Conservation (phyloP, 495 filamentous ascomycete species). For the Emericellopsis terricola region DNA sequence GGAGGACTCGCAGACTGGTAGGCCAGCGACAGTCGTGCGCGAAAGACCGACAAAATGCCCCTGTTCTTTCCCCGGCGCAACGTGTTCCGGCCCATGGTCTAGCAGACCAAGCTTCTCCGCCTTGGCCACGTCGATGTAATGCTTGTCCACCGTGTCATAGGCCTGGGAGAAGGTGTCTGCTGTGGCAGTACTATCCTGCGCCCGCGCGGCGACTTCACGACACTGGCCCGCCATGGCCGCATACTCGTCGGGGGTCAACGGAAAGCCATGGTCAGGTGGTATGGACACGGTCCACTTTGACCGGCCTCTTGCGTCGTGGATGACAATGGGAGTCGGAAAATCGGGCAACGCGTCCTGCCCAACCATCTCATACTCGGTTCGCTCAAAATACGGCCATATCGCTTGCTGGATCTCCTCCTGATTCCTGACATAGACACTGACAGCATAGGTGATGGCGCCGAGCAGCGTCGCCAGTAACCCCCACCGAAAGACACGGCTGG, state of each 20-base stretch:
- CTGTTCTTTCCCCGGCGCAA: constrained; percentile 7
- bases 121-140: constrained; percentile 50
- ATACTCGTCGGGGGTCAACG: constrained; percentile 39
- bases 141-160: constrained; percentile 40
- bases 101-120: constrained; percentile 39
- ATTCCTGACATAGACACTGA: constrained; percentile 7
- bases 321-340: constrained; percentile 37
- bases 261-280: constrained; percentile 36
- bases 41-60: constrained; percentile 17
- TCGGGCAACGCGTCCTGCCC: constrained; percentile 30
- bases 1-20: constrained; percentile 39
- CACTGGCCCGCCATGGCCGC: constrained; percentile 39
- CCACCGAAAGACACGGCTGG: constrained; percentile 28
- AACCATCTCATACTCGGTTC: constrained; percentile 29
- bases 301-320: constrained; percentile 35
- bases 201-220: constrained; percentile 30
- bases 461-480: constrained; percentile 23
- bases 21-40: constrained; percentile 15
- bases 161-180: constrained; percentile 19
- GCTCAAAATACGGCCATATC: constrained; percentile 12
- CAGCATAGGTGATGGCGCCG: constrained; percentile 17
- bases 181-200: constrained; percentile 25
- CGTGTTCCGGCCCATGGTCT: constrained; percentile 7
- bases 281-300: constrained; percentile 56
- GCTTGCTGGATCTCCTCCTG: constrained; percentile 11